A percentile compares a stretch with the other conserved stretches of the same genome.
Evolutionary conservation across 1,284 basidiomycete genomes (phyloP).

Genomic region (Prillingera fragicola): DNA sequence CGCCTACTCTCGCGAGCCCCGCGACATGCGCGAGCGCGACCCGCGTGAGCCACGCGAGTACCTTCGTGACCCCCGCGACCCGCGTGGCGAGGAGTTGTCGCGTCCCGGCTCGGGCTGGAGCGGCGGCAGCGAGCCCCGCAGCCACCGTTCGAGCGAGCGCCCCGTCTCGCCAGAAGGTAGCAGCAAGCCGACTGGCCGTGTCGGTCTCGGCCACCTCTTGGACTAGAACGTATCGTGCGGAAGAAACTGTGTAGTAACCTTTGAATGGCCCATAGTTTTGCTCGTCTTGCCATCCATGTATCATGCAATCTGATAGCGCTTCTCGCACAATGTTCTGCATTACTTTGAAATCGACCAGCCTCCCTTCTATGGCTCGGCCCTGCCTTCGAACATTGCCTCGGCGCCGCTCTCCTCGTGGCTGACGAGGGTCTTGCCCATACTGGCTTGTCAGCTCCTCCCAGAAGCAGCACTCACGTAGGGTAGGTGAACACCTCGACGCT

Average conservation of each 20-base stretch:
- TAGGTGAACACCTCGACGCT: constrained; percentile 15
- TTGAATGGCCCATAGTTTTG: no score
- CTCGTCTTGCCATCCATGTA: no score
- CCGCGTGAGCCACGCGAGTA: background rate
- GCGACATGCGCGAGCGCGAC: background rate
- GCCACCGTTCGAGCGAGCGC: constrained; percentile 10
- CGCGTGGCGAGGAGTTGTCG: background rate
- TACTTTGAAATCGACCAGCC: no score
- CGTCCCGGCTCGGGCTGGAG: constrained; percentile 16
- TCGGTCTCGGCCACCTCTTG: constrained; percentile 21
- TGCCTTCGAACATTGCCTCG: constrained; percentile 12
- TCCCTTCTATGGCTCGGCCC: no score
- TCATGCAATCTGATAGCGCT: no score
- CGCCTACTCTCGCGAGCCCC: constrained; percentile 7
- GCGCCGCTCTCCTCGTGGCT: constrained; percentile 9
- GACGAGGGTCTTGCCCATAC: constrained; percentile 18
- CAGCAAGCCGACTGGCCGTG: constrained; percentile 14
- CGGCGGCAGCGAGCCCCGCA: constrained; percentile 2
- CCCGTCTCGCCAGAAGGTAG: constrained; percentile 2
- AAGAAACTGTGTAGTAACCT: background rate
- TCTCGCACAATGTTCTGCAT: no score
- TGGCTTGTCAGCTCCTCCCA: no score
- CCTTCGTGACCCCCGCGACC: background rate
- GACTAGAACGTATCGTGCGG: constrained; percentile 6
- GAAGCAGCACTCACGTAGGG: constrained; percentile 6